These are phyloP conservation scores for Komagataella mondaviorum DNA, from an alignment of 805 yeast genomes.

Conservation along the genomic window DNA sequence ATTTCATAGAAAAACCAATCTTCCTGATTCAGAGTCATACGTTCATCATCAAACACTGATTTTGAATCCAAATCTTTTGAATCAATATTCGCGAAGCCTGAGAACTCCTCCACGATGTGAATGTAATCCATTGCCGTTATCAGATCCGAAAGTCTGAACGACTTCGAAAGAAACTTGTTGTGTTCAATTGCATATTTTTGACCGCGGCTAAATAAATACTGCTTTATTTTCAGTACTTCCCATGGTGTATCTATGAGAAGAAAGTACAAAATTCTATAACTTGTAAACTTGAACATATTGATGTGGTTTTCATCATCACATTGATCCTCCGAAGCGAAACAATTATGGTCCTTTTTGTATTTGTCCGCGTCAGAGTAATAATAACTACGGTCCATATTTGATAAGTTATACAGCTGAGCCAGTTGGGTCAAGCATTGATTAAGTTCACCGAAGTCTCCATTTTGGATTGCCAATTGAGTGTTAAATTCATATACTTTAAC, in stretches of 20 bases:
- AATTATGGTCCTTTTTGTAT: constrained; percentile 17
- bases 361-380: constrained; percentile 10
- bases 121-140: constrained; percentile 15
- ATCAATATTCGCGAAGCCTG: constrained; percentile 1
- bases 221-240: constrained; percentile 34
- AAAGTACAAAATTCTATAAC: constrained; percentile 64
- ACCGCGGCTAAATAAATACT: constrained; percentile 6
- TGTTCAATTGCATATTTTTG: background rate
- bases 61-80: constrained; percentile 5
- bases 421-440: constrained; percentile 89
- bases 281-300: constrained; percentile 47
- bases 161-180: background rate
- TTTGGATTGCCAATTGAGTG: constrained; percentile 74
- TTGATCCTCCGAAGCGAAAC: background rate
- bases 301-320: constrained; percentile 6
- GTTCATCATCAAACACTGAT: constrained; percentile 13
- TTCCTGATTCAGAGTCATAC: constrained; percentile 8
- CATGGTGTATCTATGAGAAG: constrained; percentile 55
- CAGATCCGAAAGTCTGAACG: constrained; percentile 2
- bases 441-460: constrained; percentile 82
- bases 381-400: background rate
- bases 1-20: constrained; percentile 12
- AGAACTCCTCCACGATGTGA: constrained; percentile 25
- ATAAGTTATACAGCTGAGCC: constrained; percentile 38
- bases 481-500: constrained; percentile 74